Conservation (phyloP, 768 basidiomycete species). For the Lactarius trivialis region DNA sequence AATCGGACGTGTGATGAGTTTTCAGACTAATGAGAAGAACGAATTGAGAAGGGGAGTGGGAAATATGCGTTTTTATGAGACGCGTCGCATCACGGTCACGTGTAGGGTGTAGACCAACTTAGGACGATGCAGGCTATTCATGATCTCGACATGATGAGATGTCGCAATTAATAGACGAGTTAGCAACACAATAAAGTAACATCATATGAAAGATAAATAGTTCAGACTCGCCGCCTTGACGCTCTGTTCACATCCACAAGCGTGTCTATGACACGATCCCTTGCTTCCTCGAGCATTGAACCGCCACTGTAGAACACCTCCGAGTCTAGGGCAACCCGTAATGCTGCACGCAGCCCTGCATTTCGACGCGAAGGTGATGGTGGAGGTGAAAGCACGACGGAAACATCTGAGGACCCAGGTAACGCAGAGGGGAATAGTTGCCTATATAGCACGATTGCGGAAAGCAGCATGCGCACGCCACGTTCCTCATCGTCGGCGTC, state of each 20-base stretch:
- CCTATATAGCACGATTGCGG: constrained; percentile 54
- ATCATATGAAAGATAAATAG: constrained; percentile 19
- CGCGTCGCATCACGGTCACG: constrained; percentile 11
- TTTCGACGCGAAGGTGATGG: constrained; percentile 44
- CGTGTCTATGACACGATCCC: constrained; percentile 71
- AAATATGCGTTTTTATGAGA: constrained; percentile 3
- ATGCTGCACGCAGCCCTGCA: constrained; percentile 35
- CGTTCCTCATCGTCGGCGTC: constrained; percentile 35
- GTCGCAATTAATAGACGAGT: constrained; percentile 2
- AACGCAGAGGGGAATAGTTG: constrained; percentile 46
- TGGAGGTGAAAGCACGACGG: constrained; percentile 49
- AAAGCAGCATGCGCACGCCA: constrained; percentile 51
- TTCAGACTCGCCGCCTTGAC: constrained; percentile 18
- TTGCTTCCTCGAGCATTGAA: constrained; percentile 57
- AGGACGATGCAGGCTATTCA: background rate
- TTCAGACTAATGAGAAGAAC: background rate
- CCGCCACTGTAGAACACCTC: constrained; percentile 38
- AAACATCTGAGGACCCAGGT: constrained; percentile 24
- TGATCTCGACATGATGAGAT: background rate
- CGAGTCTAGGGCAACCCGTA: constrained; percentile 52
- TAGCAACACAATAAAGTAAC: constrained; percentile 9
- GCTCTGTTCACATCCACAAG: constrained; percentile 35
- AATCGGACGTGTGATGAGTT: background rate
- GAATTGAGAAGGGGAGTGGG: background rate
- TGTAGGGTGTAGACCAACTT: background rate